Base-by-base conservation (phyloP, 139 green algal genomes). In the Astrephomene gubernaculifera region DNA sequence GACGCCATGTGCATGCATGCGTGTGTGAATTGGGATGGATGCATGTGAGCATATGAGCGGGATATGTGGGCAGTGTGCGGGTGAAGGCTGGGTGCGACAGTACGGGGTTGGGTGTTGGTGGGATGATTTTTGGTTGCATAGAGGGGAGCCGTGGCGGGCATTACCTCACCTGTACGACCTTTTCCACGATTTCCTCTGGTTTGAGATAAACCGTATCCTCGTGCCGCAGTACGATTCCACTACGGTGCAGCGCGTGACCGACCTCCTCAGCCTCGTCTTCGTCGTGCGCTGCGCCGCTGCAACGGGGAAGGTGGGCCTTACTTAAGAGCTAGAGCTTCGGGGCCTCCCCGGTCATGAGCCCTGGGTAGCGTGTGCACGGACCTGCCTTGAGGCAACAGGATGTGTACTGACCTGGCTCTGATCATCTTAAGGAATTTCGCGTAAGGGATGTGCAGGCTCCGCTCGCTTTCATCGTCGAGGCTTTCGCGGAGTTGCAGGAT, bases 251-350 rank as follows among this genome's bases (percentile, higher is more conserved):
- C 0, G 45, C 49, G 2, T 10, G 4, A 27, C 33, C 31, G 6
- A 86, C 8, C 31, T 86, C 79, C 79, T 78, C n/a, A 2, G 65
- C 64, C 29, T 86, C 79, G 27, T 43, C 21, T 41, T 78, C 65
- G 1, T 60, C 43, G 17, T 71, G 45, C 21, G 79, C 79, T 21
- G 79, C 49, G 1, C 36, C 35, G 39, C 79, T 86, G 79, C 35
- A 9, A 45, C 6, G 9, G 8, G 24, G 33, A 71, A n/a, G n/a
- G n/a, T n/a, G n/a, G n/a, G n/a, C n/a, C n/a, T n/a, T n/a, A n/a
- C n/a, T n/a, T n/a, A n/a, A n/a, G n/a, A n/a, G n/a, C n/a, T n/a
- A n/a, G n/a, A n/a, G n/a, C n/a, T n/a, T n/a, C n/a, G n/a, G n/a
- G n/a, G n/a, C n/a, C n/a, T n/a, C n/a, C n/a, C n/a, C n/a, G n/a